A percentile compares a stretch with the other conserved stretches of the same genome.
Conservation (phyloP, 1,284 basidiomycete species). For the Ganoderma lingzhi region DNA sequence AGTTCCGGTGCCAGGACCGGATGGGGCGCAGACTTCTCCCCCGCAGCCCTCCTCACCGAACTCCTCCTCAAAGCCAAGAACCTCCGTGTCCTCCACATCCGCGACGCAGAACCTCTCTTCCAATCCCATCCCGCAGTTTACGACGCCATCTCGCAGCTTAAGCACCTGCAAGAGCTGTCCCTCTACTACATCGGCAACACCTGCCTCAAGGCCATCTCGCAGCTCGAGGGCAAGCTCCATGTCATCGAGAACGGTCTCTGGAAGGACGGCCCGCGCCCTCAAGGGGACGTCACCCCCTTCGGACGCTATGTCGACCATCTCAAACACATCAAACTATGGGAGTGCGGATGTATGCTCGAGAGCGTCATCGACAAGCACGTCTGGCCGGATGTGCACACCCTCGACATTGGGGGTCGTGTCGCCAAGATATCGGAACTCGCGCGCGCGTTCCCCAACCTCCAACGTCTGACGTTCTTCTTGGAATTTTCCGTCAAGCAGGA, state of each 20-base stretch:
- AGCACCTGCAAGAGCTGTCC: slow-evolving; percentile 30
- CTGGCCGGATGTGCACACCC: slow-evolving; percentile 33
- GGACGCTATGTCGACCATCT: slow-evolving; percentile 30
- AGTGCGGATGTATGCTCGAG: slow-evolving; percentile 37
- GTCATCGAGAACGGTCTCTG: slow-evolving; percentile 36
- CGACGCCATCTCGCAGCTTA: slow-evolving; percentile 32
- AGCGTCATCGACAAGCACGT: slow-evolving; percentile 32
- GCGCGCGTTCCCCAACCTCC: slow-evolving; percentile 36
- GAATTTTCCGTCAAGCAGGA: slow-evolving; percentile 37
- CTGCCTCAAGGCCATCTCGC: slow-evolving; percentile 34
- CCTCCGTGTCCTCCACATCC: slow-evolving; percentile 34
- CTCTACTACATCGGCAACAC: slow-evolving; percentile 37
- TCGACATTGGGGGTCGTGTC: slow-evolving; percentile 36
- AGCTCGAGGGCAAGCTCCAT: slow-evolving; percentile 30
- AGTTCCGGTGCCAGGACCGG: slow-evolving; percentile 19
- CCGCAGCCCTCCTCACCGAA: slow-evolving; percentile 31
- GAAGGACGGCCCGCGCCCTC: slow-evolving; percentile 37
- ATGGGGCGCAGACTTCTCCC: slow-evolving; percentile 34
- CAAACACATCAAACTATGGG: slow-evolving; percentile 35
- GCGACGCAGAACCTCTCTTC: slow-evolving; percentile 36
- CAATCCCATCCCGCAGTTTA: slow-evolving; percentile 32
- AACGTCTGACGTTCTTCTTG: slow-evolving; percentile 33
- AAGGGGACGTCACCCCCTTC: slow-evolving; percentile 35
- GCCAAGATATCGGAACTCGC: slow-evolving; percentile 34
- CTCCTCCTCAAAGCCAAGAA: slow-evolving; percentile 32